phyloP scores from a whole-genome alignment of 2,329 filamentous ascomycete genomes.

The Diplodia intermedia region DNA sequence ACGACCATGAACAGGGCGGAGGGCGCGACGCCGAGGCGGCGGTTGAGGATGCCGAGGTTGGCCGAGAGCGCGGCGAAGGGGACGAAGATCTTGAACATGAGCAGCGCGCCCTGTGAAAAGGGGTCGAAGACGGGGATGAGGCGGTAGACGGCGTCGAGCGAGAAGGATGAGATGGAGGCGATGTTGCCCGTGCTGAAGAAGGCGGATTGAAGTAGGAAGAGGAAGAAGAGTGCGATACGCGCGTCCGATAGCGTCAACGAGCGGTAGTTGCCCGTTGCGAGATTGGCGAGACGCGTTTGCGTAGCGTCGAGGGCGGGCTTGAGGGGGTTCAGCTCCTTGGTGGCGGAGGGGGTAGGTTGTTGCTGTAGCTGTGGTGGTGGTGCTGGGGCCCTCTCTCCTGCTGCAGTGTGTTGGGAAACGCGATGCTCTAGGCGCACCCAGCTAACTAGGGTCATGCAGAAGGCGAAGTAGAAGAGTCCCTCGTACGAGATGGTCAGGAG shows the following conservation, averaged over 20 bases:
- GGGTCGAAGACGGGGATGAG: slow-evolving; percentile 93
- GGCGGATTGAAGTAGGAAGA: slow-evolving; percentile 90
- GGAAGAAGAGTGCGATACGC: slow-evolving; percentile 90
- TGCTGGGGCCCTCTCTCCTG: slow-evolving; percentile 36
- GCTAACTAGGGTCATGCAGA: slow-evolving; percentile 76
- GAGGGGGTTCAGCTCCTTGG: slow-evolving; percentile 40
- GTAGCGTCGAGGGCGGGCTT: slow-evolving; percentile 48
- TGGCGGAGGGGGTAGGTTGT: slow-evolving; percentile 37
- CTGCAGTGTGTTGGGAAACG: slow-evolving; percentile 60
- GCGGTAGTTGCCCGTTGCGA: slow-evolving; percentile 56
- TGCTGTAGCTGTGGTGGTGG: slow-evolving; percentile 3
- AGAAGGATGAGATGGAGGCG: slow-evolving; percentile 91
- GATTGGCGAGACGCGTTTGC: slow-evolving; percentile 31
- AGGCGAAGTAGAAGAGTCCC: slow-evolving; percentile 92
- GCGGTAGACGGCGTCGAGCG: slow-evolving; percentile 84
- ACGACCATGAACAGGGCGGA: slow-evolving; percentile 90
- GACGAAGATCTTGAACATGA: slow-evolving; percentile 88
- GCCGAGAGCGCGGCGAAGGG: slow-evolving; percentile 92
- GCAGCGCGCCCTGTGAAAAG: slow-evolving; percentile 85
- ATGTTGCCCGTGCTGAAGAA: slow-evolving; percentile 98
- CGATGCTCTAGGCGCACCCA: slow-evolving; percentile 94
- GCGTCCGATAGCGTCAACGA: slow-evolving; percentile 81
- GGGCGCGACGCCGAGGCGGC: slow-evolving; percentile 80
- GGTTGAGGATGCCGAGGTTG: slow-evolving; percentile 92
- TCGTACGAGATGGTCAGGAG: slow-evolving; percentile 98